Evolutionary conservation across 495 filamentous ascomycete genomes (phyloP).

Genomic region (Trichocladium antarcticum): DNA sequence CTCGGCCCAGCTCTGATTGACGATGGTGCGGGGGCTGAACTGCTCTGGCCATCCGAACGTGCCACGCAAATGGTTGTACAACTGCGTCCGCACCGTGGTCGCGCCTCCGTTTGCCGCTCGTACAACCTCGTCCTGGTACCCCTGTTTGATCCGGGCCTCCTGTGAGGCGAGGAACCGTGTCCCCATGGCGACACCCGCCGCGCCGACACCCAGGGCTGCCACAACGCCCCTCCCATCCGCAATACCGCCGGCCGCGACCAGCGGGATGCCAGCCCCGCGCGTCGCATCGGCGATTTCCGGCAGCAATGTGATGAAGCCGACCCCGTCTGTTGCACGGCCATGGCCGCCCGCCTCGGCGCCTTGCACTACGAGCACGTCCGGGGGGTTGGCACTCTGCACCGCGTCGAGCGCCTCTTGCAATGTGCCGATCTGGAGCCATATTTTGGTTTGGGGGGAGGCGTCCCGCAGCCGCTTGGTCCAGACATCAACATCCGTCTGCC

Average conservation of each 20-base stretch:
- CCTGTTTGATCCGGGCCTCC: slow-evolving; percentile 77
- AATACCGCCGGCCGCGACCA: slow-evolving; percentile 88
- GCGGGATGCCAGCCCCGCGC: slow-evolving; percentile 55
- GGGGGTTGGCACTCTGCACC: slow-evolving; percentile 22
- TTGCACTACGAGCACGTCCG: slow-evolving; percentile 63
- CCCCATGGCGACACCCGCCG: slow-evolving; percentile 88
- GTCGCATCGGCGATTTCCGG: slow-evolving; percentile 69
- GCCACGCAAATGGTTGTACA: slow-evolving; percentile 62
- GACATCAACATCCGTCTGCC: slow-evolving; percentile 36
- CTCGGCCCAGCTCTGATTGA: slow-evolving; percentile 52
- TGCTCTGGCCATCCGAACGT: slow-evolving; percentile 55
- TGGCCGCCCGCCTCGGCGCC: slow-evolving; percentile 54
- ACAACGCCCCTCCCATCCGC: slow-evolving; percentile 83
- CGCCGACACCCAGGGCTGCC: slow-evolving; percentile 73
- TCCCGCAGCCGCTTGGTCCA: slow-evolving; percentile 46
- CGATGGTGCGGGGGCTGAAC: slow-evolving; percentile 51
- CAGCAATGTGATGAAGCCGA: slow-evolving; percentile 81
- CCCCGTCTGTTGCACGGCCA: slow-evolving; percentile 79
- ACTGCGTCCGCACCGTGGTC: slow-evolving; percentile 50
- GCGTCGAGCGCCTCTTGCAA: slow-evolving; percentile 44
- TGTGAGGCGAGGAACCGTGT: slow-evolving; percentile 82
- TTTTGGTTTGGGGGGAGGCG: slow-evolving; percentile 51
- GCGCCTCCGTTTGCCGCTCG: slow-evolving; percentile 50
- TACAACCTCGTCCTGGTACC: slow-evolving; percentile 83
- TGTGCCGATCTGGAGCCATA: slow-evolving; percentile 64